Evolutionary conservation across 2,329 filamentous ascomycete genomes (phyloP), one percentile per base, ranked within the genome.

Genomic region (Allantophomopsis cytisporea): DNA sequence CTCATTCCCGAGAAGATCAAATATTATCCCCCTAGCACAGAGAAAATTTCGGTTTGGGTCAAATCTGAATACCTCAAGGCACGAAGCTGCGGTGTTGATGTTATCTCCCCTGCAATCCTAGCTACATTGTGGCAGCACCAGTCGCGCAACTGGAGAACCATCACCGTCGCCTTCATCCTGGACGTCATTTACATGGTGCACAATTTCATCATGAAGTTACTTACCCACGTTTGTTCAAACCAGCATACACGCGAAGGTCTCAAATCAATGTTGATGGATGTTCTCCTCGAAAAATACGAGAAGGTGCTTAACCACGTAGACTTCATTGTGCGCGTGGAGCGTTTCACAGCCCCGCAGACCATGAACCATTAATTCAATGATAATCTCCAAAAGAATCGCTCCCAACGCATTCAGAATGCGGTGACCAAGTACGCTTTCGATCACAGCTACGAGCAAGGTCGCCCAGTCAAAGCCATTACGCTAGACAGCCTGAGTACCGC

Each of bases 261-360:
- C 12, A 14, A 18, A 8, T 8, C n/a, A 11, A 2, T 18, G 8
- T 11, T 39, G 8, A 23, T 28, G 28, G 36, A 41, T 7, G 18
- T 28, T 13, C 54, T 80, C 0, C 41, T 59, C 1, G 46, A 50
- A 0, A 51, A 57, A 0, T 79, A 80, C 45, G 44, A 54, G 4
- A 52, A 46, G 1, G 69, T 71, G 0, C 60, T 74, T 30, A 43
- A 64, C 0, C 65, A 76, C 12, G 58, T 64, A 0, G 44, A 53
- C 0, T 73, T 72, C 20, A 57, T 82, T 0, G 49, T 81, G 0
- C 35, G 58, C 1, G 61, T 73, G 2, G 73, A 80, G 49, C 52
- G 62, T 2, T 47, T 54, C 1, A 59, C 60, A 2, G 61, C 51
- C 1, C 66, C 67, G 0, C 54, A 58, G 16, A 79, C 74, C 0